phyloP scores from a whole-genome alignment of 805 yeast species.

The Isabelozyma pseudorhagii region DNA sequence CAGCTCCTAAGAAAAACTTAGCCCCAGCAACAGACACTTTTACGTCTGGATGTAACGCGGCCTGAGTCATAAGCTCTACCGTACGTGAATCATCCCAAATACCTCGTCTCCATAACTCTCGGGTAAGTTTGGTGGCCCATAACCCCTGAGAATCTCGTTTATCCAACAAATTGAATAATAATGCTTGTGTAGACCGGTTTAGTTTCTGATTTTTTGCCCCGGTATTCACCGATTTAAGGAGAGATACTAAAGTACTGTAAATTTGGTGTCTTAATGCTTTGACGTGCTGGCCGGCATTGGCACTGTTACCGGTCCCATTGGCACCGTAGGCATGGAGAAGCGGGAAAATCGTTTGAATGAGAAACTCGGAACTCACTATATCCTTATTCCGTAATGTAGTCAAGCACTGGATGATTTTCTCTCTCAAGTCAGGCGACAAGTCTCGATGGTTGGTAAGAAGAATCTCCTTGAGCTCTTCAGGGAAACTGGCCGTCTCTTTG shows the following conservation, averaged over 20 bases:
- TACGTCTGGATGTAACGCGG: constrained; percentile 81
- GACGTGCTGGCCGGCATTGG: constrained; percentile 56
- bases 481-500: constrained; percentile 79
- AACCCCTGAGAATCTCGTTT: constrained; percentile 75
- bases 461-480: constrained; percentile 71
- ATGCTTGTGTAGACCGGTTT: constrained; percentile 87
- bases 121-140: constrained; percentile 93
- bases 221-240: constrained; percentile 78
- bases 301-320: constrained; percentile 37
- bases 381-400: constrained; percentile 88
- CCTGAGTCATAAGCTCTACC: constrained; percentile 96
- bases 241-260: constrained; percentile 71
- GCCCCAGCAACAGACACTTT: constrained; percentile 91
- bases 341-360: constrained; percentile 88
- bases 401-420: constrained; percentile 84
- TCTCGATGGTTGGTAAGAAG: constrained; percentile 75
- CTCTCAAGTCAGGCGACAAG: constrained; percentile 80
- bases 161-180: constrained; percentile 82
- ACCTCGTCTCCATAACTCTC: constrained; percentile 97
- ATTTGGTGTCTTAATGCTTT: constrained; percentile 80
- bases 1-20: constrained; percentile 90
- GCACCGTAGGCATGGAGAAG: constrained; percentile 64
- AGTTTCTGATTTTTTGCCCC: constrained; percentile 89
- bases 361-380: constrained; percentile 70
- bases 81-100: constrained; percentile 98